Base-by-base conservation (phyloP, 108 stramenopile species). In the Aurantiochytrium sp. region DNA sequence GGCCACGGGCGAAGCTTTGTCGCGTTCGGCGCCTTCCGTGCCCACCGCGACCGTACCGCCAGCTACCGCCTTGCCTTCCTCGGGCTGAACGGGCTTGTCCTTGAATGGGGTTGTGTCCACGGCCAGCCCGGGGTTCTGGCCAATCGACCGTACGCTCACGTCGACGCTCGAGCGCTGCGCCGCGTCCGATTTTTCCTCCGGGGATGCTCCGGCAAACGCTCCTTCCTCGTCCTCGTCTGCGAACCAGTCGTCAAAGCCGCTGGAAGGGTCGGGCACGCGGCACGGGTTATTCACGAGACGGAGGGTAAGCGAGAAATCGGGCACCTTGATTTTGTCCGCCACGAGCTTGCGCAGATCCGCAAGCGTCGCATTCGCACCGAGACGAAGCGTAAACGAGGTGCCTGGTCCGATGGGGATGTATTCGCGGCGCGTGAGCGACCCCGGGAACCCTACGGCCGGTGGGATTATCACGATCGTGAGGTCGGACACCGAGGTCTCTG, bases 381-480 rank as follows among this genome's bases (percentile, higher is more conserved):
- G 27, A 24, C 42, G 45, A 6, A 81, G 12, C 17, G n/a, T 17
- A 81, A 81, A 81, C 6, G 73, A 81, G 12, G 73, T 81, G 36
- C 73, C 73, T 30, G 45, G 42, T 48, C 73, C 73, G 19, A 81
- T 81, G 39, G 73, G 45, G 73, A 81, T 81, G 27, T 48, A 81
- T 21, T 81, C 73, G 45, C 73, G 73, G 21, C 73, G 21, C 39
- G 73, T 81, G 27, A 81, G 73, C 45, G 73, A 81, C 6, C 73
- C 73, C 45, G 73, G 73, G 24, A 81, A 81, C 6, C 73, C 73
- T 30, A 81, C 45, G 10, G 73, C 73, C 10, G 73, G 73, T 12
- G 73, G 73, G 32, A 81, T 81, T 21, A 81, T n/a, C 6, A 81
- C 45, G 39, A 81, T 41, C 10, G 6, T 81, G 6, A 81, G 73